Evolutionary conservation across 148 eudicot genomes (phyloP).

Genomic region (Pouteria glomerata): DNA sequence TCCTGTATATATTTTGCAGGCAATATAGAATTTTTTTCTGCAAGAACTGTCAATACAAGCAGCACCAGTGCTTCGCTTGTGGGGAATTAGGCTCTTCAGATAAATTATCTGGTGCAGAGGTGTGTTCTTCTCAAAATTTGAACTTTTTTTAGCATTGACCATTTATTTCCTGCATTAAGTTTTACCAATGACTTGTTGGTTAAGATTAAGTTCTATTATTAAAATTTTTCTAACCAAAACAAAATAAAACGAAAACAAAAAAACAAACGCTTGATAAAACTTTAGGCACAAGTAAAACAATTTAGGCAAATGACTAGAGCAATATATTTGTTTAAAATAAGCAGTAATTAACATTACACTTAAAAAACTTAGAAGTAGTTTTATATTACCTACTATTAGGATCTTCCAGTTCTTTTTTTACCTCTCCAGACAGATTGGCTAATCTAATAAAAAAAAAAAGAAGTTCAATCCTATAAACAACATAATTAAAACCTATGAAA

Average conservation of each 20-base stretch:
- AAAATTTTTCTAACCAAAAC: no score
- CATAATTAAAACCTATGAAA: neutral
- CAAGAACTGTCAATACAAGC: conserved; percentile 59
- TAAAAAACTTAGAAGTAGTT: conserved; percentile 2
- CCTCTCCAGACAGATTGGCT: conserved; percentile 76
- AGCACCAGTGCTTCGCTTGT: conserved; percentile 84
- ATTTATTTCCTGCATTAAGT: neutral
- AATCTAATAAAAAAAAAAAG: conserved; percentile 39
- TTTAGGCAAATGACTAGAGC: neutral
- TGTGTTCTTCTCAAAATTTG: conserved; percentile 15
- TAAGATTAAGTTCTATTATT: no score
- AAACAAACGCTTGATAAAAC: neutral
- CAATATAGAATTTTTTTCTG: conserved; percentile 47
- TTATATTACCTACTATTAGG: conserved; percentile 67
- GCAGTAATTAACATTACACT: neutral
- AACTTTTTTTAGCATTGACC: neutral
- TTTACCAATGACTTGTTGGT: conserved; percentile 1
- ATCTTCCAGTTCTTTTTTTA: conserved; percentile 77
- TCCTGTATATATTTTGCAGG: conserved; percentile 37
- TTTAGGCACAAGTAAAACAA: neutral
- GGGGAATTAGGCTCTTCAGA: conserved; percentile 87
- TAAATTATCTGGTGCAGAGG: conserved; percentile 70
- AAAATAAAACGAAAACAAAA: neutral
- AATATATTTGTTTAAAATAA: neutral
- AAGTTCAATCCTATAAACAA: conserved; percentile 2